Conservation (phyloP, 768 basidiomycete species). For the Lepiota venenata region DNA sequence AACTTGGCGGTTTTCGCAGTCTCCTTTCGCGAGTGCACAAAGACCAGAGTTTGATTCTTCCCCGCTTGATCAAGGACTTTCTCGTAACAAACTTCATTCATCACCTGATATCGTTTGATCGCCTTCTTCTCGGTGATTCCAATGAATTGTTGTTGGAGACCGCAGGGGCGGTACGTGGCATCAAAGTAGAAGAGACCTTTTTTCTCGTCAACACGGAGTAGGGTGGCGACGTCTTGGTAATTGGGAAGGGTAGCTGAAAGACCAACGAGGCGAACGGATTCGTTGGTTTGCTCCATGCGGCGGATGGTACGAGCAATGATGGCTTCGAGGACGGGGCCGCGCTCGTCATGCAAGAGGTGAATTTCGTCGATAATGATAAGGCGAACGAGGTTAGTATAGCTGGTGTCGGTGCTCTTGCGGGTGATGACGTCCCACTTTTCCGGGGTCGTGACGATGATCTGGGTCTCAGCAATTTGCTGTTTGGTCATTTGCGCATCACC, state of each 20-base stretch:
- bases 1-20: constrained; percentile 96
- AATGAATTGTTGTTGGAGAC: constrained; percentile 93
- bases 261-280: constrained; percentile 92
- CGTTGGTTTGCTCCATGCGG: constrained; percentile 90
- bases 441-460: constrained; percentile 97
- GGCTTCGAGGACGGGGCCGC: constrained; percentile 93
- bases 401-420: constrained; percentile 94
- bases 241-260: constrained; percentile 98
- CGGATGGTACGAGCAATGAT: constrained; percentile 88
- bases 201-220: constrained; percentile 89
- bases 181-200: constrained; percentile 98
- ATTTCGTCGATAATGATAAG: constrained; percentile 99
- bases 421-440: constrained; percentile 99
- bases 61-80: constrained; percentile 90
- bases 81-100: constrained; percentile 99
- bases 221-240: constrained; percentile 95
- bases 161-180: constrained; percentile 89
- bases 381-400: constrained; percentile 94
- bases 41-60: constrained; percentile 92
- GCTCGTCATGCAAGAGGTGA: constrained; percentile 95
- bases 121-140: constrained; percentile 99
- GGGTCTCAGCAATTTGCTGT: constrained; percentile 93
- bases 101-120: constrained; percentile 96
- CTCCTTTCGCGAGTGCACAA: constrained; percentile 98
- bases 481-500: constrained; percentile 99